Evolutionary conservation across 176 grass and related monocot species (phyloP).

Genomic region (Pontederia paniculata): DNA sequence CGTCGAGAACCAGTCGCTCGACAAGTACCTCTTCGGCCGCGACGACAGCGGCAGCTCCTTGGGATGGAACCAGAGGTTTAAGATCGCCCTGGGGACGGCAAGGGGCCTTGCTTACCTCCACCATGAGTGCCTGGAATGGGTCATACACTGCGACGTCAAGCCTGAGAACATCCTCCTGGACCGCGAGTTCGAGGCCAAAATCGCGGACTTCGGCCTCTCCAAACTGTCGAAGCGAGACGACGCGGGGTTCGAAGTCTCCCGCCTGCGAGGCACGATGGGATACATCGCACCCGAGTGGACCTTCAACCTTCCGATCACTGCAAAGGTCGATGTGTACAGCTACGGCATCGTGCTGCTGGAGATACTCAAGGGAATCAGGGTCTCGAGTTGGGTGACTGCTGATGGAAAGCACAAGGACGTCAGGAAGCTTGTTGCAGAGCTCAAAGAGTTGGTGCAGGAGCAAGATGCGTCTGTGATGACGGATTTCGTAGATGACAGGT

Average conservation of each 20-base stretch:
- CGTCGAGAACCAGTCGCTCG: constrained; percentile 53
- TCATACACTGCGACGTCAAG: too few relatives aligned
- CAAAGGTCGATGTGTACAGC: too few relatives aligned
- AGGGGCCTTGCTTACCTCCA: too few relatives aligned
- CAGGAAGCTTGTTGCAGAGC: not conserved
- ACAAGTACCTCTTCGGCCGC: constrained; percentile 39
- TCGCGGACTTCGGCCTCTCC: too few relatives aligned
- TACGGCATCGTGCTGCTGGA: constrained; percentile 5
- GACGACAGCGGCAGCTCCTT: not conserved
- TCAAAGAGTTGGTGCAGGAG: not conserved
- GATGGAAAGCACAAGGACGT: not conserved
- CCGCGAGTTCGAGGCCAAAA: too few relatives aligned
- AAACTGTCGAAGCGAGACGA: too few relatives aligned
- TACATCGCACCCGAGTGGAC: too few relatives aligned
- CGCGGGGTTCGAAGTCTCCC: constrained; percentile 41
- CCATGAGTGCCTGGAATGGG: too few relatives aligned
- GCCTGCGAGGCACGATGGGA: constrained; percentile 69
- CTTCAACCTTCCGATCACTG: too few relatives aligned
- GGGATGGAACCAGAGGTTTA: too few relatives aligned
- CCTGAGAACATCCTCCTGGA: too few relatives aligned
- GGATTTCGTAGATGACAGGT: not conserved
- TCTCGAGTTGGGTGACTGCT: not conserved
- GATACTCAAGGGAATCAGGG: not conserved
- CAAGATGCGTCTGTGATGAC: not conserved
- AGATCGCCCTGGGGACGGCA: too few relatives aligned